Percentiles rank a stretch among this genome's conserved stretches.
phyloP scores from a whole-genome alignment of 345 rosid species.

The Hibiscus syriacus region DNA sequence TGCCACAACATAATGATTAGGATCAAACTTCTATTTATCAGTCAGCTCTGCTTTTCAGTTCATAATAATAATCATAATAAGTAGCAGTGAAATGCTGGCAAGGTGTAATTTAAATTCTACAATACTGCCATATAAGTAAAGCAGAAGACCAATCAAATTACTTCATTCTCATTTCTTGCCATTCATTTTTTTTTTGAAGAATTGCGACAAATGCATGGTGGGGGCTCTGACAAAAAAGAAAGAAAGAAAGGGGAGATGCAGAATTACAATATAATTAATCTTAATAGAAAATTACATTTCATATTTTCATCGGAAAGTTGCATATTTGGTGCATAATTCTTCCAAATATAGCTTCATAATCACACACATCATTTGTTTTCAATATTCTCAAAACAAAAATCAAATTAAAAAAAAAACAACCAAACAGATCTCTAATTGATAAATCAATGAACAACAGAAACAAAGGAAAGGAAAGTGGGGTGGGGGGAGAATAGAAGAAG shows the following conservation, averaged over 20 bases:
- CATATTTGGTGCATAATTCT: background rate
- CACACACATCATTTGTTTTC: background rate
- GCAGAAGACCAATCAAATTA: background rate
- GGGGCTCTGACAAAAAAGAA: too few species aligned
- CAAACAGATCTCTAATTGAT: background rate
- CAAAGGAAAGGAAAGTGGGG: background rate
- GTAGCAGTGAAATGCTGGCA: too few species aligned
- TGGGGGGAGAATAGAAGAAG: too few species aligned
- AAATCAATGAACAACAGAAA: background rate
- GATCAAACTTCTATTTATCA: conserved; percentile 1
- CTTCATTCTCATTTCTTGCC: background rate
- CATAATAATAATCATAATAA: background rate
- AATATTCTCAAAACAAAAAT: background rate
- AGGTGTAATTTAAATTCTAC: too few species aligned
- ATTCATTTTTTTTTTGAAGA: background rate
- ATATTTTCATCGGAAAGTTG: background rate
- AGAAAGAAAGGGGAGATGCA: background rate
- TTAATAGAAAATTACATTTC: background rate
- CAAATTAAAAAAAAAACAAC: background rate
- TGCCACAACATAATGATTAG: conserved; percentile 18
- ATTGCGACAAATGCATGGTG: too few species aligned
- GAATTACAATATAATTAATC: too few species aligned
- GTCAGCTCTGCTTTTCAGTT: background rate
- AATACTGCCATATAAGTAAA: background rate
- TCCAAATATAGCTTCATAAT: background rate